Base-by-base conservation (phyloP, 2,329 filamentous ascomycete species). In the Coleophoma crateriformis region DNA sequence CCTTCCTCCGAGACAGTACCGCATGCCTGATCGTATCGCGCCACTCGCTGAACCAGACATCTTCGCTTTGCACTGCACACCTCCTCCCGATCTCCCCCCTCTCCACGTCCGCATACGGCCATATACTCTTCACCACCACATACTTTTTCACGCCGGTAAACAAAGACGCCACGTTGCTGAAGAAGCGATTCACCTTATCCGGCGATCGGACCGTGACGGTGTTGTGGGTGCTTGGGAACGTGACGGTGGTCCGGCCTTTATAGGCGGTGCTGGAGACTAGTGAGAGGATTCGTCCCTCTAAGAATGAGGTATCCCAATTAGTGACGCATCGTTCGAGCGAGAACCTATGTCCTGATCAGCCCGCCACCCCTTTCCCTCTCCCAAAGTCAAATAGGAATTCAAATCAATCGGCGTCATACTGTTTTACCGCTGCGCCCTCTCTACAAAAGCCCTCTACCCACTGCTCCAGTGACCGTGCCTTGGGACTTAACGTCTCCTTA, bases 41-140 rank as follows among this genome's bases (percentile, higher is more conserved):
- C 75, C 75, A 78, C 54, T 75, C 73, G 45, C 67, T 66, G 73
- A 77, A 81, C 77, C 78, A 81, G 2, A 68, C 69, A 59, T 78
- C 76, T 62, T 82, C 77, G 50, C 70, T 76, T 61, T 79, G 75
- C n/a, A 81, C 75, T 3, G 69, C 67, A 54, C 71, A 79, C 47
- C 63, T 45, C 73, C 69, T 12, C 61, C 71, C n/a, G 54, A 61
- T 53, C 75, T 74, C 37, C 67, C 75, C 55, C 64, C 72, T 58
- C 61, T 67, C 53, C 1, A 60, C 47, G 54, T 74, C 75, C 2
- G 78, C 78, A 63, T 79, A 81, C 3, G 77, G 78, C 78, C 78
- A 82, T 1, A 81, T 71, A 1, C 72, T 69, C 59, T 78, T 77
- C 45, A 78, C 69, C 3, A 79, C 74, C 61, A 80, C 77, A 54